These are phyloP conservation scores for Septoria linicola DNA, from an alignment of 2,329 filamentous ascomycete species.

Conservation along the genomic window DNA sequence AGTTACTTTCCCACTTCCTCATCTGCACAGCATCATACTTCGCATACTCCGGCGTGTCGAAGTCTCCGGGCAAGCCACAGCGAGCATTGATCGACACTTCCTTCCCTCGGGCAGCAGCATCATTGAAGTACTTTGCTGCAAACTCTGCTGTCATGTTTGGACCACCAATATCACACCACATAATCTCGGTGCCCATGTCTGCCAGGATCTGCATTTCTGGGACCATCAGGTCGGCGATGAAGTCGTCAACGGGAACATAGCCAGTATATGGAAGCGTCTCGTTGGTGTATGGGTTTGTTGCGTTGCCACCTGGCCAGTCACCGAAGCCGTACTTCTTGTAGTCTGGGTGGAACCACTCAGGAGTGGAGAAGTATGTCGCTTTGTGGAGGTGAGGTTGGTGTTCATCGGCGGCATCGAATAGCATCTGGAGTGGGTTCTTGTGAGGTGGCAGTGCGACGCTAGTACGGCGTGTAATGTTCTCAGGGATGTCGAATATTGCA, in stretches of 20 bases:
- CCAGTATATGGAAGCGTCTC: conserved; percentile 46
- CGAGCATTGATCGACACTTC: conserved; percentile 58
- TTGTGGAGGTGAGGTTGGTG: conserved; percentile 47
- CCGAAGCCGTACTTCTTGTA: conserved; percentile 45
- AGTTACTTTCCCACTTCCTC: conserved; percentile 61
- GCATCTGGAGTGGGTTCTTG: conserved; percentile 44
- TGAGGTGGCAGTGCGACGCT: conserved; percentile 43
- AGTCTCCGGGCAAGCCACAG: conserved; percentile 58
- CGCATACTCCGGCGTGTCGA: conserved; percentile 61
- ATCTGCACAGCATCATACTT: conserved; percentile 51
- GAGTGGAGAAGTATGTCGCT: conserved; percentile 48
- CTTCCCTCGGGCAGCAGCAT: conserved; percentile 40
- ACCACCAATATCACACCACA: conserved; percentile 40
- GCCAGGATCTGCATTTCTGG: conserved; percentile 49
- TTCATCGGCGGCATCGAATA: conserved; percentile 46
- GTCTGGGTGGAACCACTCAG: conserved; percentile 50
- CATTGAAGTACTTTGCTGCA: conserved; percentile 47
- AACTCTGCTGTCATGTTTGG: conserved; percentile 32
- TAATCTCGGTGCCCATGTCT: conserved; percentile 46
- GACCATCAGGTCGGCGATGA: conserved; percentile 43
- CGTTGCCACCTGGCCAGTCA: conserved; percentile 43
- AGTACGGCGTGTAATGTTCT: conserved; percentile 44
- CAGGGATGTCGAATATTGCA: conserved; percentile 46
- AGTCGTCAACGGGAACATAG: conserved; percentile 45
- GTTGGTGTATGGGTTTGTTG: conserved; percentile 48